Percentiles rank a stretch among this genome's conserved stretches.
Evolutionary conservation across 345 rosid species (phyloP).

Genomic region (thale cress (Arabidopsis thaliana)): TAIR10.1 NC_003070.9:1131501-1132000

Average conservation of each 20-base stretch:
- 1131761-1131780: neutral
- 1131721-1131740: neutral
- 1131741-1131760: neutral
- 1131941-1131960: neutral
- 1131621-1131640: neutral
- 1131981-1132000: neutral
- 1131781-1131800: neutral
- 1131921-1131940: slow-evolving; percentile 14
- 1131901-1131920: slow-evolving; percentile 38
- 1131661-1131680: neutral
- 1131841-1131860: slow-evolving; percentile 4
- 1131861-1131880: slow-evolving; percentile 37
- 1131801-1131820: neutral
- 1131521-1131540: slow-evolving; percentile 29
- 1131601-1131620: neutral
- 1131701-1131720: neutral
- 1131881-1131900: slow-evolving; percentile 17
- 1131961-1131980: slow-evolving; percentile 18
- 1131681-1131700: neutral
- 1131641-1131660: neutral
- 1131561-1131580: neutral
- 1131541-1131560: neutral
- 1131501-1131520: neutral
- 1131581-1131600: no score
- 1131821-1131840: neutral